Conservation (phyloP, 768 basidiomycete species). For the Boletus subcaerulescens region DNA sequence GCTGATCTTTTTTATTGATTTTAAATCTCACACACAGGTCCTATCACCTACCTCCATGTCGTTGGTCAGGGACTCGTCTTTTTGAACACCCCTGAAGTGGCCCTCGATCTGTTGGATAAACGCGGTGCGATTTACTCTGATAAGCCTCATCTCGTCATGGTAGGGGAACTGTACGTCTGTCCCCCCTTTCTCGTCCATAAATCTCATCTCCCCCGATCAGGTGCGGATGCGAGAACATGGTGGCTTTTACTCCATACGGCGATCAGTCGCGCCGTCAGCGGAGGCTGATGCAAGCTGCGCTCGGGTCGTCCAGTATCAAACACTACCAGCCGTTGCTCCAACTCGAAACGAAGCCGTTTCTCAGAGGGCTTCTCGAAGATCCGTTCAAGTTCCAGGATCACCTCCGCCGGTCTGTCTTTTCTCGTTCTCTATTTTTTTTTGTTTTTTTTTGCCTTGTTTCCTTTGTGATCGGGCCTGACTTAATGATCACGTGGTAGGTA, state of each 20-base stretch:
- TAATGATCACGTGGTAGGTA: constrained; percentile 35
- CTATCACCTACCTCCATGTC: constrained; percentile 61
- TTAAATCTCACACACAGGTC: constrained; percentile 35
- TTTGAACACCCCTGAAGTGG: constrained; percentile 57
- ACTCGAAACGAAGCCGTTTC: constrained; percentile 54
- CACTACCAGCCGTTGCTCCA: constrained; percentile 57
- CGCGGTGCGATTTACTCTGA: constrained; percentile 72
- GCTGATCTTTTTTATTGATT: background rate
- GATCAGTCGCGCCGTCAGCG: constrained; percentile 64
- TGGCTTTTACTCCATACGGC: constrained; percentile 66
- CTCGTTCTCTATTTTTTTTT: background rate
- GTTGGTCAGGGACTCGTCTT: constrained; percentile 68
- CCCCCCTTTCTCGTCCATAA: background rate
- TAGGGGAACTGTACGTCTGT: constrained; percentile 58
- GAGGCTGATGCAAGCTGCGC: constrained; percentile 61
- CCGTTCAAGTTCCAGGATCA: constrained; percentile 36
- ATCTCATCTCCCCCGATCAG: constrained; percentile 22
- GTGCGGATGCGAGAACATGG: constrained; percentile 68
- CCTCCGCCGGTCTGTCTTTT: constrained; percentile 30
- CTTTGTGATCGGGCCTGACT: constrained; percentile 3
- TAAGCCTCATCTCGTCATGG: constrained; percentile 68
- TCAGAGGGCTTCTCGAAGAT: constrained; percentile 49
- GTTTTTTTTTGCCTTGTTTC: too few species aligned
- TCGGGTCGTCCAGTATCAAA: constrained; percentile 51
- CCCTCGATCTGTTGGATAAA: constrained; percentile 65